These are phyloP conservation scores for Debaryomyces singareniensis DNA, from an alignment of 1,139 yeast species.

Conservation along the genomic window DNA sequence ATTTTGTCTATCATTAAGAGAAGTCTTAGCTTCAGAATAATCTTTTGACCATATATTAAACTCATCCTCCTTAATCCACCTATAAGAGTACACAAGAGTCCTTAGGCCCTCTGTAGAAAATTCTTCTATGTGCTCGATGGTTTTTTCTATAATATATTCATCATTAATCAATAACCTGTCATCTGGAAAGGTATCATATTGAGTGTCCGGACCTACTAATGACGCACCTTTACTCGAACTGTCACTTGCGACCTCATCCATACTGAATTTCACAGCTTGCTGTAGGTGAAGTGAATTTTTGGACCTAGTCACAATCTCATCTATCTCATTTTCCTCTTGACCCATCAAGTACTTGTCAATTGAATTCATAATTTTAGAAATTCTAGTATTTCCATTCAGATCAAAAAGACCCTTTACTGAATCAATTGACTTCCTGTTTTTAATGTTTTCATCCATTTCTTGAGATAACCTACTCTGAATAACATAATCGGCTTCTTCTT, in stretches of 20 bases:
- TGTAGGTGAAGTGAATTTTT: conserved; percentile 60
- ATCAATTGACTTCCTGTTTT: conserved; percentile 15
- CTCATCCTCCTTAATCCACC: conserved; percentile 56
- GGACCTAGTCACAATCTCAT: conserved; percentile 52
- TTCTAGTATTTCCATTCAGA: conserved; percentile 10
- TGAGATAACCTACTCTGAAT: conserved; percentile 42
- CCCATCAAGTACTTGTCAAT: conserved; percentile 54
- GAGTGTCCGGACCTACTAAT: not conserved
- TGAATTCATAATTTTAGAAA: conserved; percentile 31
- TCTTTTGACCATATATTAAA: conserved; percentile 62
- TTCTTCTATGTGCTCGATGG: conserved; percentile 85
- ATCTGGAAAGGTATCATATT: conserved; percentile 39
- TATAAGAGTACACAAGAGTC: conserved; percentile 77
- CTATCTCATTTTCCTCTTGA: conserved; percentile 50
- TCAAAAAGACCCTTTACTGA: conserved; percentile 30
- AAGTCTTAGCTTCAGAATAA: conserved; percentile 72
- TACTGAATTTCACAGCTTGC: conserved; percentile 51
- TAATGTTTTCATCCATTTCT: conserved; percentile 18
- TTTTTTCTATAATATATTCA: conserved; percentile 71
- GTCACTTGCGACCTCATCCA: conserved; percentile 13
- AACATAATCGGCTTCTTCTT: conserved; percentile 76
- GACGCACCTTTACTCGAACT: not conserved
- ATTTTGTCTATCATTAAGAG: conserved; percentile 59
- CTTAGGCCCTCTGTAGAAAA: conserved; percentile 93
- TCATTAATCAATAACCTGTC: conserved; percentile 67